Conservation (phyloP, 345 rosid genomes). For the Turritis glabra region DNA sequence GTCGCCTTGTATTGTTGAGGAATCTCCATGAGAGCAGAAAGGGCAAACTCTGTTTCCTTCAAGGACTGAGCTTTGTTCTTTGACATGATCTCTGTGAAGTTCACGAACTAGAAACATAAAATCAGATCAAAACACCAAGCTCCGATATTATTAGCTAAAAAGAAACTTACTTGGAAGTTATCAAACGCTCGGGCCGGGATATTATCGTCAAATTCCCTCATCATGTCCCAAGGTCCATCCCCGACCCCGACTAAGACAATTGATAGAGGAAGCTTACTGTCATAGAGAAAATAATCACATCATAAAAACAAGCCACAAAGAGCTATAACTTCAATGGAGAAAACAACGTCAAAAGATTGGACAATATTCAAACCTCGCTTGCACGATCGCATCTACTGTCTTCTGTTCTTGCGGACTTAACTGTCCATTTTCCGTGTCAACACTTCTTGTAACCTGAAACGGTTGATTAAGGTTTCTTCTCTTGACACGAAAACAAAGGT, state of each 20-base stretch:
- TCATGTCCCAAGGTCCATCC: slow-evolving; percentile 99
- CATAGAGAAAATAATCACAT: neutral
- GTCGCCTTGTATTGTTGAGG: slow-evolving; percentile 96
- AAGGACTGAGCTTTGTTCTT: slow-evolving; percentile 56
- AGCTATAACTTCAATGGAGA: slow-evolving; percentile 7
- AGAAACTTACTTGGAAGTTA: slow-evolving; percentile 77
- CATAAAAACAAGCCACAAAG: neutral
- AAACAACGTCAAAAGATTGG: slow-evolving; percentile 1
- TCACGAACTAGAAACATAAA: slow-evolving; percentile 71
- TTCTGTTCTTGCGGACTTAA: slow-evolving; percentile 92
- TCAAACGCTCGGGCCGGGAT: slow-evolving; percentile 94
- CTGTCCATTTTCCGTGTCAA: slow-evolving; percentile 66
- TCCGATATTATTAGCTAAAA: neutral
- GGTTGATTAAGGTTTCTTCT: slow-evolving; percentile 12
- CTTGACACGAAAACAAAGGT: neutral
- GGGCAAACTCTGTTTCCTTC: slow-evolving; percentile 91
- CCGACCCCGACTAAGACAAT: slow-evolving; percentile 94
- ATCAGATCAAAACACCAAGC: slow-evolving; percentile 12
- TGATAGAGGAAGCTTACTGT: slow-evolving; percentile 73
- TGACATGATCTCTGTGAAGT: slow-evolving; percentile 88
- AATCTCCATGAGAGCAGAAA: slow-evolving; percentile 93
- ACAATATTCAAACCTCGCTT: slow-evolving; percentile 65
- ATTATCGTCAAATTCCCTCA: slow-evolving; percentile 96
- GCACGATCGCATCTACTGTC: slow-evolving; percentile 91
- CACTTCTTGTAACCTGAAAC: slow-evolving; percentile 88